Evolutionary conservation across 225 moss, liverwort and hornwort genomes (phyloP), one percentile per base, ranked within the genome.

Genomic region (Rhytidiadelphus loreus): DNA sequence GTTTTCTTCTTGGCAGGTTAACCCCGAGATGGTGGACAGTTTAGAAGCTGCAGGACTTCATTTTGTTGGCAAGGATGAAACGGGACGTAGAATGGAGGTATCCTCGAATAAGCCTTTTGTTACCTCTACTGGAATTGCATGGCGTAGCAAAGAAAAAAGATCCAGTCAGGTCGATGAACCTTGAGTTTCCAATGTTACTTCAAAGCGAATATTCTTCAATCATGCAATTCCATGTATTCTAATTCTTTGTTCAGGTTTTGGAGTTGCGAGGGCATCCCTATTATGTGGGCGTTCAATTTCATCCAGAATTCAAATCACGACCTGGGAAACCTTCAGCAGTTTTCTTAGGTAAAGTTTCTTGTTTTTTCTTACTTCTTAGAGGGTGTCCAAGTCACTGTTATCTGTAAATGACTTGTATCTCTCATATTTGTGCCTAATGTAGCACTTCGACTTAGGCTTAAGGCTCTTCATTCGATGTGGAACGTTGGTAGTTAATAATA

Each of bases 81-180:
- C 97, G 57, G 96, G 96, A 48, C 95, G 95, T 65, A 93, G 97
- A 33, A 98, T 98, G 98, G 97, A 98, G 97, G 98, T 98, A 86
- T 79, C 32, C 8, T 83, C 53, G 44, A 88, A 35, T 64, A 55
- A 57, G 55, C 26, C 22, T 41, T 71, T 68, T 83, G 37, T 83
- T 84, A 43, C 24, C 33, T 29, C 41, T 55, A 26, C 39, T 53
- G 8, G 43, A 79, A 86, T 69, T 68, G 25, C 18, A 86, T 65
- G 35, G 66, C 17, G 18, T 71, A 48, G 55, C 53, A 82, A 80
- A 52, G 81, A 75, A 53, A 56, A 53, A 35, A 32, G 35, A 66
- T 89, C 35, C 22, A 58, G 74, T 48, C 58, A 61, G 85, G 55
- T 76, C 80, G 52, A 86, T 76, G 61, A 46, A 62, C 29, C 35